A percentile compares a stretch with the other conserved stretches of the same genome.
phyloP scores from a whole-genome alignment of 2,329 filamentous ascomycete genomes.

The Cordyceps cicadae region DNA sequence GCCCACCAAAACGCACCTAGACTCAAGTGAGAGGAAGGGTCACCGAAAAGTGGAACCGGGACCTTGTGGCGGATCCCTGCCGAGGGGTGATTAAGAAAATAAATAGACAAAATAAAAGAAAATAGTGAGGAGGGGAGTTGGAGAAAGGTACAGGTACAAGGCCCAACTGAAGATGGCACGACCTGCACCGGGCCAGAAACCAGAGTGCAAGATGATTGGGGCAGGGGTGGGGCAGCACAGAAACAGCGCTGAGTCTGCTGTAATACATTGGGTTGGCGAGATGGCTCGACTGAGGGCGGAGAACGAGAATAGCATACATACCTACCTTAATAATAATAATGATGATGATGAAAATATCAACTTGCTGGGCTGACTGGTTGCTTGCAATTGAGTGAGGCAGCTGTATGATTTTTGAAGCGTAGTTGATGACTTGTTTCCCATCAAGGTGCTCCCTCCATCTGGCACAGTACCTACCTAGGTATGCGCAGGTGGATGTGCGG shows the following conservation, averaged over 20 bases:
- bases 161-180: not conserved
- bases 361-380: not conserved
- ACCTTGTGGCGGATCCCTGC: slow-evolving; percentile 8
- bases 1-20: not conserved
- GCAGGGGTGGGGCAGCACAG: not conserved
- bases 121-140: slow-evolving; percentile 2
- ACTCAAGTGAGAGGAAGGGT: not conserved
- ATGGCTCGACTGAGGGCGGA: not conserved
- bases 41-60: slow-evolving; percentile 2
- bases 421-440: not conserved
- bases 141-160: slow-evolving; percentile 3
- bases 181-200: not conserved
- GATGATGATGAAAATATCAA: not conserved
- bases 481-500: not conserved
- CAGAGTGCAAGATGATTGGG: not conserved
- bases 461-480: too few species aligned
- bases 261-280: not conserved
- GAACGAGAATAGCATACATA: not conserved
- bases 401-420: not conserved
- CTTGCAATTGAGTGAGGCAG: not conserved
- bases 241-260: not conserved
- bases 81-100: not conserved
- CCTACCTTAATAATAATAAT: too few species aligned
- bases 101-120: not conserved
- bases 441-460: not conserved